phyloP scores from a whole-genome alignment of 371 early-diverging fungal genomes.

The Mortierella sp. region DNA sequence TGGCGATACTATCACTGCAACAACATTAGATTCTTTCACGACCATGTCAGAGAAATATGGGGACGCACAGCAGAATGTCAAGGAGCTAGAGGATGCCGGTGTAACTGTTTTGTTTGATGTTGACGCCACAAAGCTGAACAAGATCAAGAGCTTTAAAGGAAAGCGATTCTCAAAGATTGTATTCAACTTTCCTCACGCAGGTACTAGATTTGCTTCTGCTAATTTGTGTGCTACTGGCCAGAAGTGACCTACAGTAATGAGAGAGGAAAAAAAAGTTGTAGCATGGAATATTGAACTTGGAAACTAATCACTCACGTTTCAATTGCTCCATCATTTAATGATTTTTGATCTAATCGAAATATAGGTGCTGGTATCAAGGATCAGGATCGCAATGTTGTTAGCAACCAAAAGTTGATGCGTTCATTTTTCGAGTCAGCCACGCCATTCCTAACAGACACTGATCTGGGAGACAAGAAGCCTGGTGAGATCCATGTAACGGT shows the following conservation, averaged over 20 bases:
- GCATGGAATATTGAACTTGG: too few species aligned
- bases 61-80: slow-evolving; percentile 75
- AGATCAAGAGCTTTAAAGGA: slow-evolving; percentile 66
- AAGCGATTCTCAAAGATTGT: slow-evolving; percentile 82
- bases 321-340: background rate
- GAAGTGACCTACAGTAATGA: background rate
- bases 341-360: background rate
- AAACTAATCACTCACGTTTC: background rate
- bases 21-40: slow-evolving; percentile 81
- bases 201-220: slow-evolving; percentile 60
- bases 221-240: background rate
- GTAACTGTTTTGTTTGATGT: slow-evolving; percentile 81
- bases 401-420: slow-evolving; percentile 84
- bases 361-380: slow-evolving; percentile 92
- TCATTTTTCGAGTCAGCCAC: slow-evolving; percentile 78
- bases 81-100: slow-evolving; percentile 67
- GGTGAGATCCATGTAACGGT: slow-evolving; percentile 88
- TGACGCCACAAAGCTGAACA: slow-evolving; percentile 83
- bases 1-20: slow-evolving; percentile 77
- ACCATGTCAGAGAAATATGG: slow-evolving; percentile 81
- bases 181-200: slow-evolving; percentile 97
- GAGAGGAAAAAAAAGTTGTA: background rate
- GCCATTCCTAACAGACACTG: slow-evolving; percentile 62
- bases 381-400: slow-evolving; percentile 86
- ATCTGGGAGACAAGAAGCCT: slow-evolving; percentile 55